Base-by-base conservation (phyloP, 129 eudicot genomes). In the Chrysanthemum makinoi region DNA sequence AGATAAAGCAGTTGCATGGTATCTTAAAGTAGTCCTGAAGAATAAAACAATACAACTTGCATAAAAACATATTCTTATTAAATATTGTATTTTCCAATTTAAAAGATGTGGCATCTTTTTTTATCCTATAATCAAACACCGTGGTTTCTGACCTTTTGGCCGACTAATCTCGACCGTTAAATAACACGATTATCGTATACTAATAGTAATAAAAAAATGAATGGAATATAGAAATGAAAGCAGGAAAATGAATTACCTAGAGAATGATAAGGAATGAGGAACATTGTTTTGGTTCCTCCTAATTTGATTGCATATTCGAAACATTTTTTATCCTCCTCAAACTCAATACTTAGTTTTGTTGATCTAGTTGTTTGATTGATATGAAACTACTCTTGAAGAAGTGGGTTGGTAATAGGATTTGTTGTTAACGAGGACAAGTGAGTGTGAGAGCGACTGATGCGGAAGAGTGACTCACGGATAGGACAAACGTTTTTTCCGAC, bases 401-500 rank as follows among this genome's bases (percentile, higher is more conserved):
- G 10, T 54, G 61, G 28, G 61, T 17, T 18, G 2, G 62, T 2
- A 5, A 2, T 17, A n/a, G 28, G 8, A n/a, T 52, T 17, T 55
- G 61, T 55, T 55, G 18, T 56, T 2, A 56, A 30, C 0, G 35
- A 30, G 35, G 51, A 16, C 39, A 43, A 22, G 58, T 20, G 69
- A 62, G 5, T 35, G 54, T 71, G 57, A 67, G 11, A 10, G 68
- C 60, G 72, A 77, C 15, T 33, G 55, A 53, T 33, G 43, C 65
- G 39, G 79, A 65, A 48, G 13, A 54, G 72, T 22, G 46, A 39
- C 46, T 39, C 33, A 17, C 65, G 72, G 79, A 62, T 11, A 13
- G 28, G 53, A 77, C 81, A 35, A 70, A 46, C 74, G 66, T n/a
- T 57, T 75, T 26, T 75, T 70, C 81, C 76, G 46, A 39, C 46